Percentiles rank a stretch among this genome's conserved stretches.
phyloP scores from a whole-genome alignment of 2,329 filamentous ascomycete genomes.

The Pseudofabraea citricarpa region DNA sequence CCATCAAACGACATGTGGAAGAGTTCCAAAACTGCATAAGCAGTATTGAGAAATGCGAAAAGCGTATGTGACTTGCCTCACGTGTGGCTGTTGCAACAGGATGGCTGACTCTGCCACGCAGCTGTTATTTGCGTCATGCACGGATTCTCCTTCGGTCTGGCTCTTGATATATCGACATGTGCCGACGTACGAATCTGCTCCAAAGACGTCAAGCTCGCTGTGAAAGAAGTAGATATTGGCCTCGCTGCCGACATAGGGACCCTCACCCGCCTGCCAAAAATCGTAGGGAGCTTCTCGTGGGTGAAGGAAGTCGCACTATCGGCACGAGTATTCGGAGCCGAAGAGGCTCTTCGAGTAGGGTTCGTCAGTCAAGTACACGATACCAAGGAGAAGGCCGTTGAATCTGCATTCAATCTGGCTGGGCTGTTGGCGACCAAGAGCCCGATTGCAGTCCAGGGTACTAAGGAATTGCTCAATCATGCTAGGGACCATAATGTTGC shows the following conservation, averaged over 20 bases:
- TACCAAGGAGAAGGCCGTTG: conserved; percentile 58
- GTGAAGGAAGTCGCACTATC: conserved; percentile 74
- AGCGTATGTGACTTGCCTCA: conserved; percentile 50
- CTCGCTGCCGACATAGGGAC: conserved; percentile 77
- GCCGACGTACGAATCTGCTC: conserved; percentile 67
- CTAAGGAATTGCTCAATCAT: conserved; percentile 82
- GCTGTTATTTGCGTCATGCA: conserved; percentile 80
- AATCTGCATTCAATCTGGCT: conserved; percentile 59
- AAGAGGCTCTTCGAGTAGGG: conserved; percentile 66
- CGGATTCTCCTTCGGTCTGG: conserved; percentile 72
- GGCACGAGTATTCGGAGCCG: conserved; percentile 62
- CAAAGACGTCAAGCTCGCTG: conserved; percentile 55
- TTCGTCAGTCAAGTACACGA: conserved; percentile 63
- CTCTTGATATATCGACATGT: conserved; percentile 67
- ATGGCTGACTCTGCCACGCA: conserved; percentile 23
- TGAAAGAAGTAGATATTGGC: conserved; percentile 82
- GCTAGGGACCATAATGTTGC: conserved; percentile 72
- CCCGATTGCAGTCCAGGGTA: conserved; percentile 81
- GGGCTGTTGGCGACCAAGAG: conserved; percentile 70
- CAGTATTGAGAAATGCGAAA: conserved; percentile 80
- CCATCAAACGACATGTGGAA: conserved; percentile 62
- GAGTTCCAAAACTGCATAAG: conserved; percentile 79
- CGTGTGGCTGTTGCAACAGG: background rate
- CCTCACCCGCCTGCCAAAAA: conserved; percentile 66
- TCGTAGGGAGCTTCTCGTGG: conserved; percentile 68